Conservation (phyloP, 169 alveolate species). For the Plasmodium gaboni region DNA sequence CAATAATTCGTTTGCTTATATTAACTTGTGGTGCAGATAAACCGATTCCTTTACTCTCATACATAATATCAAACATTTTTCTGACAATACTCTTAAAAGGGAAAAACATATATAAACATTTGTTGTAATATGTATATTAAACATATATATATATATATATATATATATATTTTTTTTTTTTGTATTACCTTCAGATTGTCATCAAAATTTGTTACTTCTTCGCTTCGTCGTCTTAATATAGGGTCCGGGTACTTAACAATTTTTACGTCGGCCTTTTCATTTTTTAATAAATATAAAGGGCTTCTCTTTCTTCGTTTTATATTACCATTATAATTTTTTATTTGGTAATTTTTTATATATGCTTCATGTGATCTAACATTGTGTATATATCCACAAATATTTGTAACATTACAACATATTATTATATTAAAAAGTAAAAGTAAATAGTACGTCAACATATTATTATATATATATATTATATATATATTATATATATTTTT, state of each 20-base stretch:
- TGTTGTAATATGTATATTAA: neutral
- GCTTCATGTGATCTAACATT: too few relatives aligned
- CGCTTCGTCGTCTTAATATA: conserved; percentile 22
- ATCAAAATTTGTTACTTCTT: conserved; percentile 49
- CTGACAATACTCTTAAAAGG: conserved; percentile 10
- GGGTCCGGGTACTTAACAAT: conserved; percentile 44
- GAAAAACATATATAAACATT: too few relatives aligned
- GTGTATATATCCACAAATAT: too few relatives aligned
- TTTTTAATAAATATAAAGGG: neutral
- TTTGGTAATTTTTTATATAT: too few relatives aligned
- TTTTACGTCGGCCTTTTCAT: conserved; percentile 28
- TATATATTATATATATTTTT: too few relatives aligned
- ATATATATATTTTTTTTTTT: neutral
- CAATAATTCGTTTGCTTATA: conserved; percentile 58
- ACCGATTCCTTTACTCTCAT: conserved; percentile 71
- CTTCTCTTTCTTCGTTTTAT: neutral
- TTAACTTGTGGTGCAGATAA: conserved; percentile 79
- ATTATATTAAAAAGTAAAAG: too few relatives aligned
- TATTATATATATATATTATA: too few relatives aligned
- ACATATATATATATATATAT: neutral
- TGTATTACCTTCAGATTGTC: conserved; percentile 39
- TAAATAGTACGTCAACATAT: too few relatives aligned
- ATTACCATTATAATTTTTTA: too few relatives aligned
- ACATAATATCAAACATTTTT: conserved; percentile 62
- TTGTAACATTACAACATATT: too few relatives aligned